Conservation (phyloP, 495 filamentous ascomycete species). For the Aspergillus wentii region DNA sequence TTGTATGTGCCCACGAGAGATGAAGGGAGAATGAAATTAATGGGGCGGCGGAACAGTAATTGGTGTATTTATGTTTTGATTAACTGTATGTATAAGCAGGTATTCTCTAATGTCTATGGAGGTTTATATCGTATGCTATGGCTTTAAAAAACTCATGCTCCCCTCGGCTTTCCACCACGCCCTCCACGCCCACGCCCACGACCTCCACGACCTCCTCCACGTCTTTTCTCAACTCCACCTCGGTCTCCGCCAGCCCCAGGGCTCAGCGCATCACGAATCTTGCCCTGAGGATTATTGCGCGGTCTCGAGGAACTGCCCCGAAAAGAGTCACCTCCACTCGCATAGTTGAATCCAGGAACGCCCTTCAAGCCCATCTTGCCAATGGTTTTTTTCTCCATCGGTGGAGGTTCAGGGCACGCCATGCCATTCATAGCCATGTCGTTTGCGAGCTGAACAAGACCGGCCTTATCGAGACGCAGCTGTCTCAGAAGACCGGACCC, state of each 20-base stretch:
- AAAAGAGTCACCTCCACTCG: slow-evolving; percentile 12
- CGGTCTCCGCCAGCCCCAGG: slow-evolving; percentile 31
- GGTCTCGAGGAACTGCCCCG: slow-evolving; percentile 9
- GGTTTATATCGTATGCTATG: too few species aligned
- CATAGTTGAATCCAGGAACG: slow-evolving; percentile 40
- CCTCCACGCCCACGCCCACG: slow-evolving; percentile 22
- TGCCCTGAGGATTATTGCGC: slow-evolving; percentile 13
- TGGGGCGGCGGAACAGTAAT: too few species aligned
- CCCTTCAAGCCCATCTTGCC: slow-evolving; percentile 49
- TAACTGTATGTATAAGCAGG: too few species aligned
- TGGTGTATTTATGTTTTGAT: too few species aligned
- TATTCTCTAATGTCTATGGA: too few species aligned
- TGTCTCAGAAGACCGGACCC: slow-evolving; percentile 33
- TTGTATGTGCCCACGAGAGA: too few species aligned
- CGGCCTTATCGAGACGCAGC: slow-evolving; percentile 33
- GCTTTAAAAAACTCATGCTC: too few species aligned
- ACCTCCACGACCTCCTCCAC: slow-evolving; percentile 13
- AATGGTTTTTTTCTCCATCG: slow-evolving; percentile 41
- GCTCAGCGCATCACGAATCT: slow-evolving; percentile 24
- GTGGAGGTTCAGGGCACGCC: slow-evolving; percentile 40
- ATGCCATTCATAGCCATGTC: slow-evolving; percentile 39
- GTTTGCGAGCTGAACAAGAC: slow-evolving; percentile 41
- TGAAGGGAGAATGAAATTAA: too few species aligned
- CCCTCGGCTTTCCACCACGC: too few species aligned
- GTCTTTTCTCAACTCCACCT: too few species aligned